Evolutionary conservation across 106 monocot genomes (phyloP), one percentile per base, ranked within the genome.

Genomic region (Dendrobium huoshanense): DNA sequence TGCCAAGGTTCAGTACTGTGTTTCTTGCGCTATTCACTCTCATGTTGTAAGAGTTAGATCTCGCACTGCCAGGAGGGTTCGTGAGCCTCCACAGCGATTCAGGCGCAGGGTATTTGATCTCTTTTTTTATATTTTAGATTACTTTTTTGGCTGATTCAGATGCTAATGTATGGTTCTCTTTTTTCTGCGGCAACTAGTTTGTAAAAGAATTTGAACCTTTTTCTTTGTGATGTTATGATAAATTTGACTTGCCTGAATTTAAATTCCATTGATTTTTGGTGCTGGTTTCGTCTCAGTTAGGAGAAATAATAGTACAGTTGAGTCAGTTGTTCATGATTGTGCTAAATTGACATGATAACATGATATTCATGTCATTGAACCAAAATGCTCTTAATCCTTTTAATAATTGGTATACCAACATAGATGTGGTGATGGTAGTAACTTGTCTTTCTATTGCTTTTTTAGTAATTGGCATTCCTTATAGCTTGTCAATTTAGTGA

Each of bases 21-120:
- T 91, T 41, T 91, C 88, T 27, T 88, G 91, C 78, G 87, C 88
- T 3, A 91, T 91, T 78, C 91, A 88, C 54, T 86, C 88, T 29
- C 91, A 91, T 79, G 85, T 88, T 37, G 88, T 91, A 6, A 83
- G 87, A 82, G 91, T 91, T 45, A 43, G 91, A 31, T 87, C 86
- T 16, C 86, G 85, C 24, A 82, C 73, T 40, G 77, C 61, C 72
- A 87, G 90, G 78, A 85, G 87, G 78, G 86, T 83, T 81, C 84
- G 87, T 51, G 87, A 84, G 77, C 89, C 86, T 31, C 89, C 89
- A 41, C 84, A 89, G 80, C 75, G 79, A 18, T 89, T 89, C 87
- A 86, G 84, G 25, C 86, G 84, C 84, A 79, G 83, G 87, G 87
- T 87, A 85, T 70, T 70, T 70, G 15, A 15, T 70, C 24, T 10